These are phyloP conservation scores for Penicillium daleae DNA, from an alignment of 495 filamentous ascomycete genomes.

Conservation along the genomic window DNA sequence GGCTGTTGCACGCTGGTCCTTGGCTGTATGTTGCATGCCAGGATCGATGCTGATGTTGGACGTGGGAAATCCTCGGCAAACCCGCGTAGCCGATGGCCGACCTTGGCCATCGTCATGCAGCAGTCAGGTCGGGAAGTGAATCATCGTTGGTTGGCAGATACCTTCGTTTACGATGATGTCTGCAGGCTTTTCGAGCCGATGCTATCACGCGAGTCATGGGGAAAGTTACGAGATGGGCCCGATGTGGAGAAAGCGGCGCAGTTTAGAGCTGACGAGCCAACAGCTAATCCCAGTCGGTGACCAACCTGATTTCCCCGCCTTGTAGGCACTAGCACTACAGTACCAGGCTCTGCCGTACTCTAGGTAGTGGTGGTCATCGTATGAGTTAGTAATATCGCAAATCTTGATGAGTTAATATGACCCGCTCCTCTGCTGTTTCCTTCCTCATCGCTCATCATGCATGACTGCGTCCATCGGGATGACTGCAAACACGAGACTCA, in stretches of 20 bases:
- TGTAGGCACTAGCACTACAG: background rate
- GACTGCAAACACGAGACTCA: slow-evolving; percentile 5
- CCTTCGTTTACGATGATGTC: background rate
- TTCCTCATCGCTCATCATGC: slow-evolving; percentile 1
- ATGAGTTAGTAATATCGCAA: background rate
- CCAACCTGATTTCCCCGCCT: background rate
- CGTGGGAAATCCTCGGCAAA: slow-evolving; percentile 1
- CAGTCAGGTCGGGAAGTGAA: background rate
- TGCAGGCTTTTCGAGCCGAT: background rate
- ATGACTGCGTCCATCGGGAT: background rate
- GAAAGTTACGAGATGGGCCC: slow-evolving; percentile 2
- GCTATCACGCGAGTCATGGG: slow-evolving; percentile 5
- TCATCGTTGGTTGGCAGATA: background rate
- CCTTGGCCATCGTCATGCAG: slow-evolving; percentile 23
- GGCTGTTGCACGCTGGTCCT: background rate
- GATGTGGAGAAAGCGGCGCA: slow-evolving; percentile 4
- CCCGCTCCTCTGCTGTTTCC: background rate
- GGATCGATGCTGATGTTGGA: background rate
- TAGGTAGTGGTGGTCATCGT: background rate
- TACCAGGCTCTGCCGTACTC: background rate
- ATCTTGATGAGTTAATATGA: background rate
- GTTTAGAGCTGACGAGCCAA: background rate
- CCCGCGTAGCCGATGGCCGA: slow-evolving; percentile 2
- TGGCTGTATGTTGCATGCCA: background rate
- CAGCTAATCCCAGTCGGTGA: background rate